A percentile compares a stretch with the other conserved stretches of the same genome.
Conservation (phyloP, 2,329 filamentous ascomycete species). For the Neopestalotiopsis sp. region DNA sequence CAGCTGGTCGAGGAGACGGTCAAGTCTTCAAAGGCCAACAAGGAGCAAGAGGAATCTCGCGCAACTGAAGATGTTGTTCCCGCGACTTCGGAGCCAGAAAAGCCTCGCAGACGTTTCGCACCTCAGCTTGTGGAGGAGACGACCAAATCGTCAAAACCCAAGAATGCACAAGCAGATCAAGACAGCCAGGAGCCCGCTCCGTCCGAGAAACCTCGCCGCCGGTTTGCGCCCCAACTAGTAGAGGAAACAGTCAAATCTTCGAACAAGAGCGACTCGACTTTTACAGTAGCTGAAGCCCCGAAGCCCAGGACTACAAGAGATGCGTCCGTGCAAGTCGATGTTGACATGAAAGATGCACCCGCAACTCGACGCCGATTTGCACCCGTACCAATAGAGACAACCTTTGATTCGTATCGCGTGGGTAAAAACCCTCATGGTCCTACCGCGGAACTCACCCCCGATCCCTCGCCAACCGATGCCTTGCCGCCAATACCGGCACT, state of each 20-base stretch:
- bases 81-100: conserved; percentile 23
- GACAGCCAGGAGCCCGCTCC: conserved; percentile 22
- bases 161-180: background rate
- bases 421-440: conserved; percentile 49
- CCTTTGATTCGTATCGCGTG: conserved; percentile 63
- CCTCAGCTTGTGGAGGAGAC: conserved; percentile 41
- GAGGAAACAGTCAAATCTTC: conserved; percentile 38
- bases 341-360: conserved; percentile 31
- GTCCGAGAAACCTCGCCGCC: conserved; percentile 34
- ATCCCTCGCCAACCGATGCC: conserved; percentile 56
- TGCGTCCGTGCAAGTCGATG: conserved; percentile 34
- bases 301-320: conserved; percentile 34
- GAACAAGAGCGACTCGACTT: background rate
- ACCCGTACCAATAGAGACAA: conserved; percentile 76
- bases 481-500: conserved; percentile 39
- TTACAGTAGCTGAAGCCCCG: conserved; percentile 26
- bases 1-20: conserved; percentile 39
- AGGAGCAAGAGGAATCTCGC: background rate
- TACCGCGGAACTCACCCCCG: conserved; percentile 63
- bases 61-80: background rate
- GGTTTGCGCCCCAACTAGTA: conserved; percentile 40
- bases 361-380: conserved; percentile 63
- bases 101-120: conserved; percentile 36
- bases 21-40: conserved; percentile 29
- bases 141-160: conserved; percentile 30